These are phyloP conservation scores for Endocarpon pusillum DNA, from an alignment of 495 filamentous ascomycete genomes.

Conservation along the genomic window DNA sequence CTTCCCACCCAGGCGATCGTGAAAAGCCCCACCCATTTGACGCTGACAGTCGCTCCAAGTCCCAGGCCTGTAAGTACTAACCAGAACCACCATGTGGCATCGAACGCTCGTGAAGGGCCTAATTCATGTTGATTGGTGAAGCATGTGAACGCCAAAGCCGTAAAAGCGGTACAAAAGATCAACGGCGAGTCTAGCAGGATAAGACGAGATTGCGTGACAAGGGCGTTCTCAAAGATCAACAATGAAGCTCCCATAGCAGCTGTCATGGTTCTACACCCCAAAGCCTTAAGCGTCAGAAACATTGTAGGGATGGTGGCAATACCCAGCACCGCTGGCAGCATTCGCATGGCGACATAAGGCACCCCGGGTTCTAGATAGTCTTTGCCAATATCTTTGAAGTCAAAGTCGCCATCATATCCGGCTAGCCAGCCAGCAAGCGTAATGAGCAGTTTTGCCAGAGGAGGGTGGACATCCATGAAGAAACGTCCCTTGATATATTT, in stretches of 20 bases:
- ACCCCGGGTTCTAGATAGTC: slow-evolving; percentile 90
- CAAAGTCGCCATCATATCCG: slow-evolving; percentile 87
- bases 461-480: slow-evolving; percentile 99
- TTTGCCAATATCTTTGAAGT: slow-evolving; percentile 99
- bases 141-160: slow-evolving; percentile 73
- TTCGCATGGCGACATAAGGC: slow-evolving; percentile 92
- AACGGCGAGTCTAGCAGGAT: slow-evolving; percentile 93
- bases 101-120: slow-evolving; percentile 72
- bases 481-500: slow-evolving; percentile 98
- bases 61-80: slow-evolving; percentile 69
- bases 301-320: slow-evolving; percentile 76
- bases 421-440: slow-evolving; percentile 90
- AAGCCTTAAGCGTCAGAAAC: slow-evolving; percentile 84
- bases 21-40: slow-evolving; percentile 98
- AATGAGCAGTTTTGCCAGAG: slow-evolving; percentile 89
- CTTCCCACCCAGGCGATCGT: slow-evolving; percentile 96
- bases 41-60: slow-evolving; percentile 80
- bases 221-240: slow-evolving; percentile 89
- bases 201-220: slow-evolving; percentile 83
- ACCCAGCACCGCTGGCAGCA: slow-evolving; percentile 79
- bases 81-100: slow-evolving; percentile 95
- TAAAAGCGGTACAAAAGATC: slow-evolving; percentile 85
- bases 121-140: slow-evolving; percentile 96
- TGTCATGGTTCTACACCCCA: slow-evolving; percentile 72
- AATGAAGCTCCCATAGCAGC: slow-evolving; percentile 66